phyloP scores from a whole-genome alignment of 2,329 filamentous ascomycete species.

The Hymenoscyphus albidus region DNA sequence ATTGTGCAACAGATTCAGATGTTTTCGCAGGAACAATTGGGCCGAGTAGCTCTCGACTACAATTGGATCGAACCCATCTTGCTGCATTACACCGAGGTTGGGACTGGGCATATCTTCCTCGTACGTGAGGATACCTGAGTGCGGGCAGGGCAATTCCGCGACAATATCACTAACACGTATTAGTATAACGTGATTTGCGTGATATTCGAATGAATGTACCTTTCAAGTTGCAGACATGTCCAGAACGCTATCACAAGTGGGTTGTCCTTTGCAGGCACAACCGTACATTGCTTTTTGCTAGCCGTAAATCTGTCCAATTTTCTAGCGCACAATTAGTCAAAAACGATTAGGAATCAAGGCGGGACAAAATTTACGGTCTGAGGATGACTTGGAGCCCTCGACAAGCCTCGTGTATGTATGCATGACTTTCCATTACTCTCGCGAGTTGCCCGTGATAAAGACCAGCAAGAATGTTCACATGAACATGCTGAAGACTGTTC shows the following conservation, averaged over 20 bases:
- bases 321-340: constrained; percentile 20
- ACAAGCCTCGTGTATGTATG: constrained; percentile 55
- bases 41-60: constrained; percentile 59
- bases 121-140: constrained; percentile 57
- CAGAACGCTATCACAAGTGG: constrained; percentile 76
- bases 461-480: constrained; percentile 78
- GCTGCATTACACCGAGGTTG: constrained; percentile 44
- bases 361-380: constrained; percentile 47
- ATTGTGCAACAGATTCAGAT: constrained; percentile 59
- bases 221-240: constrained; percentile 91
- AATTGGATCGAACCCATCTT: constrained; percentile 42
- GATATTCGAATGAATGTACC: constrained; percentile 44
- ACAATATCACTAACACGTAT: constrained; percentile 68
- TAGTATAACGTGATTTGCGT: constrained; percentile 13
- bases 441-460: constrained; percentile 87
- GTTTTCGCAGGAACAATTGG: constrained; percentile 61
- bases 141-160: constrained; percentile 70
- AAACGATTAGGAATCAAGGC: background rate
- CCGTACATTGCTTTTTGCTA: constrained; percentile 28
- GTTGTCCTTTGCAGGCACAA: constrained; percentile 47
- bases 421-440: constrained; percentile 79
- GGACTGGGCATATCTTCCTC: constrained; percentile 66
- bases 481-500: constrained; percentile 77
- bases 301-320: constrained; percentile 40
- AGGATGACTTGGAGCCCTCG: constrained; percentile 67